Percentiles rank a stretch among this genome's conserved stretches.
Evolutionary conservation across 495 filamentous ascomycete genomes (phyloP).

Genomic region (Penicillium ucsense): DNA sequence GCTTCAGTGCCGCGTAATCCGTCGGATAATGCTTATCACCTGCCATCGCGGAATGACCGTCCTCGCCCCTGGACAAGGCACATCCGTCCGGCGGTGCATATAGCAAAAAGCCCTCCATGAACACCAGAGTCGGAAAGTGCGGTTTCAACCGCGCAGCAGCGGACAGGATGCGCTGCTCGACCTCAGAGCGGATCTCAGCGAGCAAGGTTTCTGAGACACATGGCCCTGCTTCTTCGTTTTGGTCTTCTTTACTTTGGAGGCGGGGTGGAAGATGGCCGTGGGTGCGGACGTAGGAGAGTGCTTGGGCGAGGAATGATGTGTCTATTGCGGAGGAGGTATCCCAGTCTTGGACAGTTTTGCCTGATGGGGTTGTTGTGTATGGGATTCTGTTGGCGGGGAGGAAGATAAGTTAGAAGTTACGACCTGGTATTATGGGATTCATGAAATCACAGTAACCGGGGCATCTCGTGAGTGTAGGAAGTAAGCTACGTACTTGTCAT

Average conservation of each 20-base stretch:
- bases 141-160: background rate
- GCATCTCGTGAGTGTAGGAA: background rate
- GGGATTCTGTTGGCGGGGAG: constrained; percentile 36
- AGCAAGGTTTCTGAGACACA: constrained; percentile 24
- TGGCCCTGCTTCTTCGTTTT: constrained; percentile 53
- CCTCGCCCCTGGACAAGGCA: constrained; percentile 3
- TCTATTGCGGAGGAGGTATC: constrained; percentile 71
- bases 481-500: constrained; percentile 45
- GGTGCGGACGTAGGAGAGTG: constrained; percentile 52
- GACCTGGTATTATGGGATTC: background rate
- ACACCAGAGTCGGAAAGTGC: constrained; percentile 21
- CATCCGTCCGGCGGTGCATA: constrained; percentile 37
- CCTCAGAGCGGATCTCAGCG: constrained; percentile 7
- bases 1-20: constrained; percentile 1
- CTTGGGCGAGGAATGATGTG: constrained; percentile 48
- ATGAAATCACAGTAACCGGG: background rate
- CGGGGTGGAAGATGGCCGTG: constrained; percentile 57
- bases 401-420: background rate
- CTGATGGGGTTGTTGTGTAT: constrained; percentile 27
- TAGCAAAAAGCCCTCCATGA: constrained; percentile 82
- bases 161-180: background rate
- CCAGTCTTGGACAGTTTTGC: constrained; percentile 64
- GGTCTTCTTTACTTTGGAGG: constrained; percentile 65
- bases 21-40: constrained; percentile 1
- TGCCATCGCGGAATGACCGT: constrained; percentile 4